phyloP scores from a whole-genome alignment of 2,329 filamentous ascomycete species.

The Gaeumannomyces tritici region DNA sequence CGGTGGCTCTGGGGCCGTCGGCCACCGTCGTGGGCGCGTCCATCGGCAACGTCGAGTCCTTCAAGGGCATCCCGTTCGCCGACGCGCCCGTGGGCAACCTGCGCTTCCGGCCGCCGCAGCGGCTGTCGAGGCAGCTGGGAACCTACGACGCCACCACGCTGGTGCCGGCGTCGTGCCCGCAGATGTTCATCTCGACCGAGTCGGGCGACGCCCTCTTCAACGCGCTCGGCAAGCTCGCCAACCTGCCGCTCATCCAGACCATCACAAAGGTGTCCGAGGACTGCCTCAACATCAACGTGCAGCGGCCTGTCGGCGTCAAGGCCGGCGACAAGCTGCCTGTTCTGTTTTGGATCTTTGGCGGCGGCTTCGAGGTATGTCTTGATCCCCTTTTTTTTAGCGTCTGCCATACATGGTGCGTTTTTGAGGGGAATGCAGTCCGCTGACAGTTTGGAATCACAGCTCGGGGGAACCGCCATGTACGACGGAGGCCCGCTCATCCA shows the following conservation, averaged over 20 bases:
- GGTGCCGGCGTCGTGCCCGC: constrained; percentile 55
- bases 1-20: constrained; percentile 31
- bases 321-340: constrained; percentile 51
- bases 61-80: constrained; percentile 68
- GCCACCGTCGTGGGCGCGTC: constrained; percentile 45
- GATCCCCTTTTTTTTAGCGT: background rate
- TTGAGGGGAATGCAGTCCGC: background rate
- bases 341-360: constrained; percentile 62
- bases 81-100: constrained; percentile 56
- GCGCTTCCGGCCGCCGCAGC: constrained; percentile 59
- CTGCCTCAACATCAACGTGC: constrained; percentile 52
- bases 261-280: constrained; percentile 49
- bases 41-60: constrained; percentile 49
- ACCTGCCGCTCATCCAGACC: constrained; percentile 47
- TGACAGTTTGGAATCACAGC: constrained; percentile 11
- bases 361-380: constrained; percentile 42
- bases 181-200: constrained; percentile 53
- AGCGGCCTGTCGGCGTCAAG: constrained; percentile 46
- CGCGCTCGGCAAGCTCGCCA: constrained; percentile 38
- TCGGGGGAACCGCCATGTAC: constrained; percentile 41
- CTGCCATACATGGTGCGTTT: too few relatives aligned
- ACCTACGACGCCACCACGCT: constrained; percentile 48
- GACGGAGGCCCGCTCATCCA: constrained; percentile 37
- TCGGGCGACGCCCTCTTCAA: constrained; percentile 26
- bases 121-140: constrained; percentile 46